phyloP scores from a whole-genome alignment of 1,139 yeast species.

The Hyphopichia wangnamkhiaoensis region DNA sequence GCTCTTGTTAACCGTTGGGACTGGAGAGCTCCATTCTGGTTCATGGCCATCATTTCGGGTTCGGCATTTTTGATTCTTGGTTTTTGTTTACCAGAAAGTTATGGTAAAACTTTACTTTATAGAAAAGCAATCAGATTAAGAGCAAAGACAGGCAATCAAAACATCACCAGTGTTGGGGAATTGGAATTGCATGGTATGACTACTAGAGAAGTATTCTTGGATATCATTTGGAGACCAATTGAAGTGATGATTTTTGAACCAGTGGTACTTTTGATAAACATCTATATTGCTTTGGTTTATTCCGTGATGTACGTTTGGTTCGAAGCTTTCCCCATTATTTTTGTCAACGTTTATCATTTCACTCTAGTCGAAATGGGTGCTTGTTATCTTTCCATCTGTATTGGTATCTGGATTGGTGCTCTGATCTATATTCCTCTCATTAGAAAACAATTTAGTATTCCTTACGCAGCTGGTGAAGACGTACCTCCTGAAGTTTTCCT shows the following conservation, averaged over 20 bases:
- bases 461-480: constrained; percentile 19
- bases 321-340: constrained; percentile 63
- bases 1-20: constrained; percentile 27
- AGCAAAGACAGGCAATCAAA: constrained; percentile 32
- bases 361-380: constrained; percentile 52
- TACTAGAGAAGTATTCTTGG: constrained; percentile 25
- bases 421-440: constrained; percentile 22
- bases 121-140: constrained; percentile 40
- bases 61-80: constrained; percentile 23
- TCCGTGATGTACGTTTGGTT: constrained; percentile 58
- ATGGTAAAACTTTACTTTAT: constrained; percentile 31
- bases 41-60: constrained; percentile 33
- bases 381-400: constrained; percentile 43
- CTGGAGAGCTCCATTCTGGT: constrained; percentile 46
- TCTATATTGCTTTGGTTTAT: constrained; percentile 56
- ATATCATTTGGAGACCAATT: constrained; percentile 52
- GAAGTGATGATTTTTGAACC: constrained; percentile 46
- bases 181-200: constrained; percentile 22
- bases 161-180: constrained; percentile 31
- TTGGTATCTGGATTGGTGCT: constrained; percentile 41
- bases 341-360: constrained; percentile 43
- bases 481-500: constrained; percentile 43
- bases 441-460: constrained; percentile 23
- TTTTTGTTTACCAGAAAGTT: constrained; percentile 37
- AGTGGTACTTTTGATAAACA: constrained; percentile 45